These are phyloP conservation scores for Phytophthora rubi DNA, from an alignment of 352 stramenopile species.

Conservation along the genomic window DNA sequence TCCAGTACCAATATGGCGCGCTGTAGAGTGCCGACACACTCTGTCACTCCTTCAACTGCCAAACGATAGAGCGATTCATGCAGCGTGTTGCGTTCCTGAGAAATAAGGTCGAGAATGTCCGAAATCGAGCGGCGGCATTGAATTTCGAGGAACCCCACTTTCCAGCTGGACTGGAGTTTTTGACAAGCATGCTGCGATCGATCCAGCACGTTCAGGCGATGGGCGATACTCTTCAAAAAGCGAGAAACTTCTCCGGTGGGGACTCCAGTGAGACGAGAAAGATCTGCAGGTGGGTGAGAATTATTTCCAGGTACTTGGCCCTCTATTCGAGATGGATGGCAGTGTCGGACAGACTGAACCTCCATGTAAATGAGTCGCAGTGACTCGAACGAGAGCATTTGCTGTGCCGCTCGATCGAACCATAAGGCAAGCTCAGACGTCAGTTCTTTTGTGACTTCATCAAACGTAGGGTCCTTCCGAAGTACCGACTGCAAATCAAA, in stretches of 20 bases:
- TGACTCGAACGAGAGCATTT: conserved; percentile 69
- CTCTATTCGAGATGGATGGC: conserved; percentile 1
- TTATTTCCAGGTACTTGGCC: neutral
- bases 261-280: conserved; percentile 44
- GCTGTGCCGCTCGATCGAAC: conserved; percentile 55
- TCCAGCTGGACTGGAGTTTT: conserved; percentile 74
- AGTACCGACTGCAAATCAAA: conserved; percentile 65
- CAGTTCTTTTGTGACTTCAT: conserved; percentile 43
- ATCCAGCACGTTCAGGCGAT: conserved; percentile 51
- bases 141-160: conserved; percentile 77
- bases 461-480: conserved; percentile 46
- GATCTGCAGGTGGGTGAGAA: conserved; percentile 11
- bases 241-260: conserved; percentile 46
- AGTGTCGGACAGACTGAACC: conserved; percentile 43
- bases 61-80: conserved; percentile 51
- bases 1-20: conserved; percentile 56
- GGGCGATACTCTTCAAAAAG: conserved; percentile 49
- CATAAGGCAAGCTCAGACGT: conserved; percentile 42
- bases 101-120: conserved; percentile 69
- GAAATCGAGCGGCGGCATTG: conserved; percentile 66
- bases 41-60: conserved; percentile 36
- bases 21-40: conserved; percentile 56
- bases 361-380: conserved; percentile 57
- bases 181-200: conserved; percentile 63
- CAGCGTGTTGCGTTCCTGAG: conserved; percentile 49